Evolutionary conservation across 2,329 filamentous ascomycete species (phyloP).

Genomic region (Elsinoe batatas): DNA sequence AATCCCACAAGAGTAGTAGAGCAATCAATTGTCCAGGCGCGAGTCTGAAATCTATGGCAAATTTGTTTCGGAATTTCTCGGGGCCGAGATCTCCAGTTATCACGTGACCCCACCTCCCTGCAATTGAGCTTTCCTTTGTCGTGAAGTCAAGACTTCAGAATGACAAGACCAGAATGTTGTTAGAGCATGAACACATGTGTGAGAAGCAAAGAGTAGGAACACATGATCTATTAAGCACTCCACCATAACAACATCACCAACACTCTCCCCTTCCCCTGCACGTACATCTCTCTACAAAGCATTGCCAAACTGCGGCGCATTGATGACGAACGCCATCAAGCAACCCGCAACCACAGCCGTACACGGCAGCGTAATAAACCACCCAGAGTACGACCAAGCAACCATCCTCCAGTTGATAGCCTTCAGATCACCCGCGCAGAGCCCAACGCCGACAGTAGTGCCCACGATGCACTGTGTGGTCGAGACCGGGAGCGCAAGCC

Average conservation of each 20-base stretch:
- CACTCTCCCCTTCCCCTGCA: not conserved
- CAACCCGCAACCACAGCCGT: conserved; percentile 48
- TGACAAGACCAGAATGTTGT: too few species aligned
- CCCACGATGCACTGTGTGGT: conserved; percentile 55
- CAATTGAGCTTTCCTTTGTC: too few species aligned
- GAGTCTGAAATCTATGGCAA: too few species aligned
- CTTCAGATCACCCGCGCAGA: conserved; percentile 48
- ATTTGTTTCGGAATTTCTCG: too few species aligned
- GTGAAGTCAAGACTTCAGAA: too few species aligned
- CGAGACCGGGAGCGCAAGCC: conserved; percentile 50
- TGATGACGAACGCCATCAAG: conserved; percentile 51
- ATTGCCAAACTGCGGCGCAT: conserved; percentile 36
- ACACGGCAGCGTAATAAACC: conserved; percentile 50
- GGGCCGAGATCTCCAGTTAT: too few species aligned
- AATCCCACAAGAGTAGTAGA: too few species aligned
- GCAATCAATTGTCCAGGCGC: too few species aligned
- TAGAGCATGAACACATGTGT: too few species aligned
- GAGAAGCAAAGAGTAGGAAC: too few species aligned
- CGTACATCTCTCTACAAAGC: not conserved
- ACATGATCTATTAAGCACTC: too few species aligned
- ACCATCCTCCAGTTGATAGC: conserved; percentile 55
- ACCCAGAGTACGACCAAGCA: conserved; percentile 48
- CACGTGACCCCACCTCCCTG: too few species aligned
- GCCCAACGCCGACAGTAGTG: conserved; percentile 51
- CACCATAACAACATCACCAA: not conserved